These are phyloP conservation scores for Ceratocystis ficicola DNA, from an alignment of 2,329 filamentous ascomycete genomes.

Conservation along the genomic window DNA sequence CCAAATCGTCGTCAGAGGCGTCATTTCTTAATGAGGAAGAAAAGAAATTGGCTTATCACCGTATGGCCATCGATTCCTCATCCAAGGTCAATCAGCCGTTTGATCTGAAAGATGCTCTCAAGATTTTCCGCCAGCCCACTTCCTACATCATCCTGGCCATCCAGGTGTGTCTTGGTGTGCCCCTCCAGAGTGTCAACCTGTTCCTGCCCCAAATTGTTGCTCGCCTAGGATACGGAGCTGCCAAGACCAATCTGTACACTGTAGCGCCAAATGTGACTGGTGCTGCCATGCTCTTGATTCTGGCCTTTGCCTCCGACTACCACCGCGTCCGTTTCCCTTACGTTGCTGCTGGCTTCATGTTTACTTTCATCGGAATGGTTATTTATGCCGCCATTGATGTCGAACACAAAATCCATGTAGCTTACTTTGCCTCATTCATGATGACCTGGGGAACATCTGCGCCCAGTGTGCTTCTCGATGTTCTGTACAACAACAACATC, in stretches of 20 bases:
- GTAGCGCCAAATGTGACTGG: conserved; percentile 69
- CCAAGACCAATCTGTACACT: conserved; percentile 65
- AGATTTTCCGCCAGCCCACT: conserved; percentile 40
- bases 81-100: conserved; percentile 45
- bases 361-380: conserved; percentile 67
- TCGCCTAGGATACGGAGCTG: conserved; percentile 36
- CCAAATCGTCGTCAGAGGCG: conserved; percentile 50
- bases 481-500: conserved; percentile 68
- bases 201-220: conserved; percentile 46
- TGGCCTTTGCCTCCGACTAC: conserved; percentile 59
- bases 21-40: conserved; percentile 54
- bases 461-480: conserved; percentile 56
- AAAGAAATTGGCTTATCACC: conserved; percentile 54
- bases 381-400: conserved; percentile 64
- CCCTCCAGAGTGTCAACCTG: conserved; percentile 42
- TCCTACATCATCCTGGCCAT: conserved; percentile 41
- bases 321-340: conserved; percentile 59
- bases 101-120: conserved; percentile 38
- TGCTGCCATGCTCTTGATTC: conserved; percentile 56
- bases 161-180: conserved; percentile 48
- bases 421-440: conserved; percentile 69
- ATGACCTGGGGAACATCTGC: conserved; percentile 72
- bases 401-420: conserved; percentile 46
- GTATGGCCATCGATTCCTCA: conserved; percentile 65
- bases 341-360: conserved; percentile 57